Evolutionary conservation across 805 yeast species (phyloP).

Genomic region (Zygosaccharomyces rouxii): DNA sequence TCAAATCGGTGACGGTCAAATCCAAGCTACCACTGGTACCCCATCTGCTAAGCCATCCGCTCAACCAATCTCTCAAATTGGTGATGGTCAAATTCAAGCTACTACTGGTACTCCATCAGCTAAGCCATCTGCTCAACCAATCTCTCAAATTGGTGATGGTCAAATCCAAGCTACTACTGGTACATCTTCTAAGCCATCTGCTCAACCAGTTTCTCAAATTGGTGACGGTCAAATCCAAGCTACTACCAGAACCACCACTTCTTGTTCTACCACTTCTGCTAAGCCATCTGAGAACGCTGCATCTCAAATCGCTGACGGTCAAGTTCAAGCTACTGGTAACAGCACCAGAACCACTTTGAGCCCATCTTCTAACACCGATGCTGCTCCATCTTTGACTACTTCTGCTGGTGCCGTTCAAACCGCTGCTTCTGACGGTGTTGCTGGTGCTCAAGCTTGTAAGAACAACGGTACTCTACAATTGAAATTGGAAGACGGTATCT

Average conservation of each 20-base stretch:
- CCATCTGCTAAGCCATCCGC: conserved; percentile 37
- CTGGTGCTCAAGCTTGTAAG: conserved; percentile 40
- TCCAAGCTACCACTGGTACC: conserved; percentile 32
- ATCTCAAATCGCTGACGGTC: conserved; percentile 47
- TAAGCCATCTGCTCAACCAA: conserved; percentile 33
- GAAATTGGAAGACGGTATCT: conserved; percentile 47
- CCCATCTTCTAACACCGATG: conserved; percentile 20
- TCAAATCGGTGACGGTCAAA: conserved; percentile 43
- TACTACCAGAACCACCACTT: conserved; percentile 16
- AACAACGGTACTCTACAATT: conserved; percentile 50
- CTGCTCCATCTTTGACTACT: conserved; percentile 33
- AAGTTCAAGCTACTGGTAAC: conserved; percentile 26
- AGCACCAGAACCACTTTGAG: conserved; percentile 22
- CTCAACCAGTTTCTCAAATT: conserved; percentile 36
- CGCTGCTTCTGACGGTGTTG: conserved; percentile 12
- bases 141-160: conserved; percentile 41
- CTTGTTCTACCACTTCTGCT: conserved; percentile 18
- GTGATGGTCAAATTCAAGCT: conserved; percentile 42
- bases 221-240: conserved; percentile 45
- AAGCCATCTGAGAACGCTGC: conserved; percentile 29
- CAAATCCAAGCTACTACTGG: conserved; percentile 36
- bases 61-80: conserved; percentile 36
- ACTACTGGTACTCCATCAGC: conserved; percentile 36
- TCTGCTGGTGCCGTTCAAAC: conserved; percentile 20
- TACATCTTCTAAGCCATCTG: conserved; percentile 30